Conservation (phyloP, 2,329 filamentous ascomycete species). For the Bipolaris gigantea region DNA sequence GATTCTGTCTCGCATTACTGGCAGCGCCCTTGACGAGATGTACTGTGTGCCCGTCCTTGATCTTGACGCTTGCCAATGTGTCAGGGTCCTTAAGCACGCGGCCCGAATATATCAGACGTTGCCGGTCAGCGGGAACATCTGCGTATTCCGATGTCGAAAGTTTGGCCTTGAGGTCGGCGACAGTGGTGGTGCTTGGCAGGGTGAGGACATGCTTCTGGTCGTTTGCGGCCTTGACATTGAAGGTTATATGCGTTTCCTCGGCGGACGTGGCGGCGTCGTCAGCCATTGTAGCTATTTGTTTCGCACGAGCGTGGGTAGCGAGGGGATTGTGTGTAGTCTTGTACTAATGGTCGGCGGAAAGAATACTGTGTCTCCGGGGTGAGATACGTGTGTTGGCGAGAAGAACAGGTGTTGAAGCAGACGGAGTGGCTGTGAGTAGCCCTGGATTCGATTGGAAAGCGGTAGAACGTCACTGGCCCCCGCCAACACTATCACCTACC, state of each 20-base stretch:
- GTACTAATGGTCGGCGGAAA: background rate
- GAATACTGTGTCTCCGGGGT: slow-evolving; percentile 4
- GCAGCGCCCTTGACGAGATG: slow-evolving; percentile 96
- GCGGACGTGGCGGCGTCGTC: slow-evolving; percentile 59
- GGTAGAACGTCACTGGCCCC: slow-evolving; percentile 31
- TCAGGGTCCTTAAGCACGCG: slow-evolving; percentile 96
- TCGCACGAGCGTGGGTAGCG: slow-evolving; percentile 12
- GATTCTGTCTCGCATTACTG: slow-evolving; percentile 71
- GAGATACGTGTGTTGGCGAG: slow-evolving; percentile 1
- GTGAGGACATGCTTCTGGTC: slow-evolving; percentile 84
- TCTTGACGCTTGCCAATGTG: slow-evolving; percentile 82
- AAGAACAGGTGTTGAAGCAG: slow-evolving; percentile 10
- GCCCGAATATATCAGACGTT: slow-evolving; percentile 96
- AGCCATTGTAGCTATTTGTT: slow-evolving; percentile 56
- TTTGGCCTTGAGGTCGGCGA: slow-evolving; percentile 87
- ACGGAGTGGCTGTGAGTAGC: slow-evolving; percentile 8
- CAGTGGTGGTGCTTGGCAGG: slow-evolving; percentile 72
- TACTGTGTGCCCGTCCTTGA: slow-evolving; percentile 93
- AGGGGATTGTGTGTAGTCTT: slow-evolving; percentile 1
- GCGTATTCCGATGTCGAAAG: slow-evolving; percentile 80
- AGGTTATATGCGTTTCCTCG: slow-evolving; percentile 79
- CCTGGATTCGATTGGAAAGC: slow-evolving; percentile 32
- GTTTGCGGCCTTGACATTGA: slow-evolving; percentile 96
- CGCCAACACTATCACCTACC: slow-evolving; percentile 6
- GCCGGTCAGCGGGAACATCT: slow-evolving; percentile 82